Base-by-base conservation (phyloP, 805 yeast species). In the Kregervanrija delftensis region DNA sequence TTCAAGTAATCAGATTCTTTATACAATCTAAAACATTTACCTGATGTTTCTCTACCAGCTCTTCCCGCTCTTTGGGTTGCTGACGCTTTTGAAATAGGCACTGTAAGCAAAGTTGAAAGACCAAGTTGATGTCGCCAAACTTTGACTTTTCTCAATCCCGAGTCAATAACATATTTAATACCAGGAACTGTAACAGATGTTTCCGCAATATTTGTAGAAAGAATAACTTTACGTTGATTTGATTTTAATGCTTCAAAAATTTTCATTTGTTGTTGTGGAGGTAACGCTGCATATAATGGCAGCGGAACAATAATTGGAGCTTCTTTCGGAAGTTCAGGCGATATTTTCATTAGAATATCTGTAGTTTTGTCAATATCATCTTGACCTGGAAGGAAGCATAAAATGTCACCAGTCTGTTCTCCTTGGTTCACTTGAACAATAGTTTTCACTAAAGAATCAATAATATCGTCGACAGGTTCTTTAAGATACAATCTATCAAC, bases 21-120 rank as follows among this genome's bases (percentile, higher is more conserved):
- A 61, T 83, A 93, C 33, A 93, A 66, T 47, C 98, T 68, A 64
- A 73, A 93, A 37, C 93, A 86, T 61, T 91, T 91, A 37, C 99
- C 99, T 30, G 84, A 78, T 13, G 80, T 74, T 66, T 93, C 98
- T 78, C 99, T 87, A 49, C 99, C 99, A n/a, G 99, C 98, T 73
- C 99, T 86, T 62, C 99, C 99, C 39, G 90, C 81, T 65, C 99
- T 72, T 68, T 93, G 99, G 33, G 86, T 77, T 0, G 98, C 99
- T 35, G 96, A 85, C 0, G 98, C 95, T 57, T 85, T 87, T 0
- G 98, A 89, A 16, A 93, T 82, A 1, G 99, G 93, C 0, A 93
- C 88, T 0, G 96, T 90, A 42, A 93, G 67, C 57, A 93, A 74
- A 0, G 97, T 86, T n/a, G 96, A 91, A 32, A 93, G 73, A 0